Evolutionary conservation across 805 yeast species (phyloP).

Genomic region (Candida tallmaniae): DNA sequence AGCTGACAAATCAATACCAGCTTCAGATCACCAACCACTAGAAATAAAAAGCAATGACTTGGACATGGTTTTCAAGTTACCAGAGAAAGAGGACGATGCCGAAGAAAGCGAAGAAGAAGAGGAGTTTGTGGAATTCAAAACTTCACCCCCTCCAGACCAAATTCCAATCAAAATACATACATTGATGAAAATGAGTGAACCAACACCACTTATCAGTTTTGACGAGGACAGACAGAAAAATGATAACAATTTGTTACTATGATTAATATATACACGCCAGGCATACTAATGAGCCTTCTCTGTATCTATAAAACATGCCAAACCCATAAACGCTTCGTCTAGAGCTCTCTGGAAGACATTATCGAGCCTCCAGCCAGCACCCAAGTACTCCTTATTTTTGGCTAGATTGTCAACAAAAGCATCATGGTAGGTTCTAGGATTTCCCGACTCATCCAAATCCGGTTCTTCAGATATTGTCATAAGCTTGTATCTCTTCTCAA

Average conservation of each 20-base stretch:
- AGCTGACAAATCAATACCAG: neutral
- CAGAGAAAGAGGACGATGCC: neutral
- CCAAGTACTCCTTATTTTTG: conserved; percentile 63
- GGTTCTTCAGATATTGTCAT: conserved; percentile 16
- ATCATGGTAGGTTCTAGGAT: conserved; percentile 35
- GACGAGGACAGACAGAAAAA: conserved; percentile 2
- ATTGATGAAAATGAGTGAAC: conserved; percentile 12
- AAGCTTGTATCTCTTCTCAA: conserved; percentile 47
- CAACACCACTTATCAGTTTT: conserved; percentile 12
- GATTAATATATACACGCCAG: no score
- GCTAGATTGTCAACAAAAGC: conserved; percentile 46
- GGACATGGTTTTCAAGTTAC: conserved; percentile 7
- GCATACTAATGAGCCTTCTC: conserved; percentile 20
- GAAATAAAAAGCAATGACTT: conserved; percentile 9
- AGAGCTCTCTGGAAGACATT: conserved; percentile 70
- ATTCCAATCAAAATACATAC: conserved; percentile 7
- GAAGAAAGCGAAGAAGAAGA: conserved; percentile 9
- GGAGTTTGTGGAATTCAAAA: conserved; percentile 20
- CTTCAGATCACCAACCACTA: neutral
- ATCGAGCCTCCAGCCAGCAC: conserved; percentile 79
- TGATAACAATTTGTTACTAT: neutral
- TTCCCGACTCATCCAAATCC: conserved; percentile 29
- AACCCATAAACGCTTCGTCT: conserved; percentile 85
- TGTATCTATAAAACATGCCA: conserved; percentile 69
- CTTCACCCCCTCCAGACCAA: conserved; percentile 8